Evolutionary conservation across 805 yeast species (phyloP).

Genomic region (Metschnikowia kunwiensis): DNA sequence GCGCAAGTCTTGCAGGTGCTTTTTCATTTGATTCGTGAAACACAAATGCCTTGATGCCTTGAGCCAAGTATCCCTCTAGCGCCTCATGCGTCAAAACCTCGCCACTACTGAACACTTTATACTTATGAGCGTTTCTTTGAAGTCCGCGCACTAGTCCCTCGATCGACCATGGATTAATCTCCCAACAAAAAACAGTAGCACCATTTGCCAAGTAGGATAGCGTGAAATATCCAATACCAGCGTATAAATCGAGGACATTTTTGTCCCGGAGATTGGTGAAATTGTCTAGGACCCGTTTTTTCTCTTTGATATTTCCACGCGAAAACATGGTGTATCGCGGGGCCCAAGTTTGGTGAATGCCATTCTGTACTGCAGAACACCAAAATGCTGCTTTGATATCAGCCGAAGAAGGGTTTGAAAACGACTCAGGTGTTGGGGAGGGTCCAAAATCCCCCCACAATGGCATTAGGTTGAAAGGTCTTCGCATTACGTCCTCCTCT

Average conservation of each 20-base stretch:
- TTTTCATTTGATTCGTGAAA: slow-evolving; percentile 63
- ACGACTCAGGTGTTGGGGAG: slow-evolving; percentile 21
- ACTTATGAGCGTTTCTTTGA: slow-evolving; percentile 36
- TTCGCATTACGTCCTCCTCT: slow-evolving; percentile 52
- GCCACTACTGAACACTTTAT: slow-evolving; percentile 2
- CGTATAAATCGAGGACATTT: slow-evolving; percentile 65
- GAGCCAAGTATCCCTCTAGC: background rate
- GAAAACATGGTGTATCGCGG: slow-evolving; percentile 85
- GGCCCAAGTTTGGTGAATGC: slow-evolving; percentile 77
- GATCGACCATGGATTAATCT: slow-evolving; percentile 79
- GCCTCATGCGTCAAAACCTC: slow-evolving; percentile 4
- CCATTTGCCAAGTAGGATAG: slow-evolving; percentile 57
- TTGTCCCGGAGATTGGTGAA: slow-evolving; percentile 36
- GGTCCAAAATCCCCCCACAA: slow-evolving; percentile 69
- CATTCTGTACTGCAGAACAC: slow-evolving; percentile 71
- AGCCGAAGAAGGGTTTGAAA: slow-evolving; percentile 18
- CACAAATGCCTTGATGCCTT: slow-evolving; percentile 40
- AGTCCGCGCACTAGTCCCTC: slow-evolving; percentile 66
- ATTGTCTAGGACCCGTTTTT: slow-evolving; percentile 54
- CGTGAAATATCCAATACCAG: slow-evolving; percentile 85
- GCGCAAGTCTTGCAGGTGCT: slow-evolving; percentile 42
- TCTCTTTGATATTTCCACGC: slow-evolving; percentile 82
- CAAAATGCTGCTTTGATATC: slow-evolving; percentile 61
- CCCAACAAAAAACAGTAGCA: slow-evolving; percentile 72
- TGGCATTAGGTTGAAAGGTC: slow-evolving; percentile 61